Evolutionary conservation across 495 filamentous ascomycete species (phyloP), one percentile per base, ranked within the genome.

Genomic region (Annulohypoxylon bovei): DNA sequence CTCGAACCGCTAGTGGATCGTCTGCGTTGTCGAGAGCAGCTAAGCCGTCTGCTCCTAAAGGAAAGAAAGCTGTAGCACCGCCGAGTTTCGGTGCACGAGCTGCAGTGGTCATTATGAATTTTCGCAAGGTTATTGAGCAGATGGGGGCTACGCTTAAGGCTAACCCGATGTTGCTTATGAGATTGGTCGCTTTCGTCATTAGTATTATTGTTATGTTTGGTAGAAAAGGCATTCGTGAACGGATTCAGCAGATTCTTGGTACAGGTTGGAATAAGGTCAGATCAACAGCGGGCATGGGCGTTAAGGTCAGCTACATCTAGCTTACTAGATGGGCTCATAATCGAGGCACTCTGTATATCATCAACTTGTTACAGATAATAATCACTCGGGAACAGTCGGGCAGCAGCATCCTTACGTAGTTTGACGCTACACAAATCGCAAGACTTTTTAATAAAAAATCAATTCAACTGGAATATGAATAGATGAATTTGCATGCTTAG

Each of bases 221-320:
- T 76, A 84, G 91, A 69, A 87, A 87, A 71, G 88, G 90, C 71
- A 81, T 97, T 8, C 87, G 93, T 33, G 91, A 97, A 60, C 87
- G 91, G 62, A 75, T 98, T 27, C 82, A 87, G 64, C 84, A 88
- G 63, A 82, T 92, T 32, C 76, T 94, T 42, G 87, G 86, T 54
- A 77, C 84, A 28, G 88, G 88, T 22, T 98, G 94, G 95, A 86
- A 88, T 30, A 98, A 97, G 80, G 82, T 98, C 6, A 89, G 84
- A 67, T 84, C 88, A 35, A 99, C 95, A 0, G 90, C 95, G 14
- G 94, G 95, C 0, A 98, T 98, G 95, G 95, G 96, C 0, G 92
- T 97, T 55, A 98, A 98, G 82, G 94, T 99, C 73, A 96, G 90
- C 80, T 99, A 99, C 83, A 95, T 99, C 59, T 97, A 78, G 62